phyloP scores from a whole-genome alignment of 2,329 filamentous ascomycete species.

The Clarireedia monteithiana region DNA sequence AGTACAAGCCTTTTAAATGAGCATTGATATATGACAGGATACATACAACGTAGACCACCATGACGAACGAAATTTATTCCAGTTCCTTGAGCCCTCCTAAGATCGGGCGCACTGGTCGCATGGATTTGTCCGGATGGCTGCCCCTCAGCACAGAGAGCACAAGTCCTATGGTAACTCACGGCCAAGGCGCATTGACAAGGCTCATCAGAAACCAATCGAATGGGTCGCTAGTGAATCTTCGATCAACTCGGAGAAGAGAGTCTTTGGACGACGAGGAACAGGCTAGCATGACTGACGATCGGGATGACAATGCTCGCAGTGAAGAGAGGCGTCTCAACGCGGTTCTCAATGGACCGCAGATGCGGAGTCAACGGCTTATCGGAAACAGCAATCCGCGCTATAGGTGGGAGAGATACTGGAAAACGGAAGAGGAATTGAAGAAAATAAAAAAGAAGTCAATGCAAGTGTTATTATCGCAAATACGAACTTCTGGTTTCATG shows the following conservation, averaged over 20 bases:
- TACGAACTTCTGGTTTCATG: slow-evolving; percentile 1
- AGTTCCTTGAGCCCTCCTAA: slow-evolving; percentile 1
- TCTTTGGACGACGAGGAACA: slow-evolving; percentile 23
- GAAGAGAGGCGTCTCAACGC: slow-evolving; percentile 53
- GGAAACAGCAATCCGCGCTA: slow-evolving; percentile 78
- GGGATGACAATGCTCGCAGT: slow-evolving; percentile 19
- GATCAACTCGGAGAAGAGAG: slow-evolving; percentile 16
- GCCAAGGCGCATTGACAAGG: slow-evolving; percentile 22
- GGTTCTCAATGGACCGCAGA: slow-evolving; percentile 59
- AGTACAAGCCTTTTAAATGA: not conserved
- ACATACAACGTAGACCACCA: not conserved
- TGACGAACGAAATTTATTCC: not conserved
- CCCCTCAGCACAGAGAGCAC: slow-evolving; percentile 22
- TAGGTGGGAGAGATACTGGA: slow-evolving; percentile 82
- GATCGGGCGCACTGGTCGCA: not conserved
- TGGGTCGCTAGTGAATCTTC: slow-evolving; percentile 18
- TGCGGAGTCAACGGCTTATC: slow-evolving; percentile 79
- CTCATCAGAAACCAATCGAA: slow-evolving; percentile 27
- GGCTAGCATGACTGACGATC: slow-evolving; percentile 13
- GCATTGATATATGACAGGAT: not conserved
- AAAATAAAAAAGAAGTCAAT: slow-evolving; percentile 51
- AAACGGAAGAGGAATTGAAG: slow-evolving; percentile 65
- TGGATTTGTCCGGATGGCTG: slow-evolving; percentile 21
- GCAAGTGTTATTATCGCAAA: not conserved
- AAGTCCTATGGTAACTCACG: slow-evolving; percentile 27